phyloP scores from a whole-genome alignment of 2,329 filamentous ascomycete species.

The Emergomyces africanus region DNA sequence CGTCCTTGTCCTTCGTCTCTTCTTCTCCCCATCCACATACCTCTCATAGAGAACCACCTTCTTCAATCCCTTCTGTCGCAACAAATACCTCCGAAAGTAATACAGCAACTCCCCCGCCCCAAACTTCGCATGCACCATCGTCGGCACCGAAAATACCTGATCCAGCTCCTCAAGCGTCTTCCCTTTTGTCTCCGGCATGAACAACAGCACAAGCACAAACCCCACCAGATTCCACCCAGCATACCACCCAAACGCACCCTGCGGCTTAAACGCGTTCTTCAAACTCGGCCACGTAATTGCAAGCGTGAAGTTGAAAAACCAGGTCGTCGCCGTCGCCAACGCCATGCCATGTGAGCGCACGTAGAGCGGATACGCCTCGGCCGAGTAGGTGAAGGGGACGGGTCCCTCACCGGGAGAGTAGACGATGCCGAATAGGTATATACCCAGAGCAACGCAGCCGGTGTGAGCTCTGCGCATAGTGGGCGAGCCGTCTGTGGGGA shows the following conservation, averaged over 20 bases:
- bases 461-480: constrained; percentile 23
- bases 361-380: constrained; percentile 53
- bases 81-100: constrained; percentile 23
- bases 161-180: constrained; percentile 37
- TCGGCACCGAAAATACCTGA: constrained; percentile 43
- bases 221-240: constrained; percentile 31
- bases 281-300: constrained; percentile 43
- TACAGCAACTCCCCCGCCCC: constrained; percentile 27
- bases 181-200: constrained; percentile 30
- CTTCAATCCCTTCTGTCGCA: constrained; percentile 27
- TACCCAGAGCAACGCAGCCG: constrained; percentile 31
- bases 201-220: constrained; percentile 34
- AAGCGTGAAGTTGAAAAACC: constrained; percentile 45
- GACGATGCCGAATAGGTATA: constrained; percentile 32
- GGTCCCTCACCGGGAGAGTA: constrained; percentile 49
- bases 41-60: constrained; percentile 21
- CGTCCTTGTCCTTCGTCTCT: neutral
- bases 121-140: constrained; percentile 29
- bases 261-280: constrained; percentile 34
- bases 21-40: constrained; percentile 9
- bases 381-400: constrained; percentile 55
- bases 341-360: constrained; percentile 51
- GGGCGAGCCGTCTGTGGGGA: constrained; percentile 21
- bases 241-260: constrained; percentile 43
- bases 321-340: constrained; percentile 49